A percentile compares a stretch with the other conserved stretches of the same genome.
phyloP scores from a whole-genome alignment of 2,329 filamentous ascomycete genomes.

The Verticillium klebahnii region DNA sequence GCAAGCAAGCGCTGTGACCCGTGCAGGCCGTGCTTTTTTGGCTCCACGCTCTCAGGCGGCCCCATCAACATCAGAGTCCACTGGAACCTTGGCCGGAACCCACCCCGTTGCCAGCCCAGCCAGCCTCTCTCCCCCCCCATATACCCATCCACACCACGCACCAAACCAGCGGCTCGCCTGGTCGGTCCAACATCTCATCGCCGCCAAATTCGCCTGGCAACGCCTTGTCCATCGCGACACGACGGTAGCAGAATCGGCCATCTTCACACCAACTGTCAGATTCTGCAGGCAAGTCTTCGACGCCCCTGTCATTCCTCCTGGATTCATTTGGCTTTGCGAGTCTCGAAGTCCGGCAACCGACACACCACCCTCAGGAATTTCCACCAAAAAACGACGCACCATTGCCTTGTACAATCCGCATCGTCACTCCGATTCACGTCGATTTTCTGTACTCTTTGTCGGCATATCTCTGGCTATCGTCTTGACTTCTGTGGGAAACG shows the following conservation, averaged over 20 bases:
- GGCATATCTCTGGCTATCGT: too few species aligned
- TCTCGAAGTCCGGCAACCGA: constrained; percentile 10
- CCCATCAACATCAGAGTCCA: not conserved
- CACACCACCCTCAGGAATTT: constrained; percentile 13
- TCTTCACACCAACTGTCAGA: not conserved
- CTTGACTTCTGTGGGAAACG: too few species aligned
- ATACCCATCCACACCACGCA: not conserved
- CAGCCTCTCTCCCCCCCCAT: not conserved
- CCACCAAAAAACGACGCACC: not conserved
- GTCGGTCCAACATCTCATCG: not conserved
- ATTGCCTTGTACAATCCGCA: not conserved
- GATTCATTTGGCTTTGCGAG: constrained; percentile 2
- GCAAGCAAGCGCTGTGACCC: not conserved
- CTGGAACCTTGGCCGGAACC: not conserved
- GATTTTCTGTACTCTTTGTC: too few species aligned
- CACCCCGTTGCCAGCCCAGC: not conserved
- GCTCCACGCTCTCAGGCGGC: not conserved
- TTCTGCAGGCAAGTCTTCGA: not conserved
- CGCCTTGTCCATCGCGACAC: not conserved
- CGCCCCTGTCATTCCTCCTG: not conserved
- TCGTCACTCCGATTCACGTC: not conserved
- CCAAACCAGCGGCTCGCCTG: not conserved
- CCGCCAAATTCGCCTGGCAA: not conserved
- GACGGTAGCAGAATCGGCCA: not conserved
- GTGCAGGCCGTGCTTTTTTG: not conserved